phyloP scores from a whole-genome alignment of 192 early-diverging fungal species.

The Coemansia sp. region DNA sequence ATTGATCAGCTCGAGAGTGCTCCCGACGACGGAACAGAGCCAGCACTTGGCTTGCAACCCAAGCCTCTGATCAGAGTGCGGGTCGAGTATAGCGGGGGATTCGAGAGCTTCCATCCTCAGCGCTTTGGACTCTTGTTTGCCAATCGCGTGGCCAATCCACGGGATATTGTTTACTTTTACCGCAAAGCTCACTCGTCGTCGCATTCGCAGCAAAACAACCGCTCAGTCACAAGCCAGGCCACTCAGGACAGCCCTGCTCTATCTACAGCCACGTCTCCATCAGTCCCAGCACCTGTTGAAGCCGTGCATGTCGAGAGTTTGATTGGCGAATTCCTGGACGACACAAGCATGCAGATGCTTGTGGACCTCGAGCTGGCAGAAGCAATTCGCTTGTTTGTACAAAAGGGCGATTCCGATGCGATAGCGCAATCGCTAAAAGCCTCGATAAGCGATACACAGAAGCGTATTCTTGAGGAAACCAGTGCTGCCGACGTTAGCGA shows the following conservation, averaged over 20 bases:
- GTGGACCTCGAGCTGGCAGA: constrained; percentile 75
- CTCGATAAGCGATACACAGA: constrained; percentile 28
- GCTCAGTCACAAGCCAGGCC: neutral
- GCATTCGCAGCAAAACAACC: neutral
- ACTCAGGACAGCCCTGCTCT: constrained; percentile 15
- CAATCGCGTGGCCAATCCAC: constrained; percentile 80
- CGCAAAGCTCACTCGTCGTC: constrained; percentile 46
- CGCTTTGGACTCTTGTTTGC: constrained; percentile 80
- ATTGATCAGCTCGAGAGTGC: constrained; percentile 29
- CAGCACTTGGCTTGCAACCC: constrained; percentile 53
- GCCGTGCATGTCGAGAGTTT: constrained; percentile 70
- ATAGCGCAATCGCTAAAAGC: constrained; percentile 62
- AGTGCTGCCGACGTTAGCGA: neutral
- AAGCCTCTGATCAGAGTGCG: constrained; percentile 71
- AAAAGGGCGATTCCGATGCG: constrained; percentile 83
- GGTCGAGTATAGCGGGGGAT: constrained; percentile 89
- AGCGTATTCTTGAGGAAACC: constrained; percentile 9
- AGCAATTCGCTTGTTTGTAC: constrained; percentile 71
- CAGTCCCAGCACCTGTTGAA: constrained; percentile 64
- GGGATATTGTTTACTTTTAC: constrained; percentile 81
- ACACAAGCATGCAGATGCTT: constrained; percentile 64
- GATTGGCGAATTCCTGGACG: constrained; percentile 68
- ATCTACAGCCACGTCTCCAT: too few species aligned
- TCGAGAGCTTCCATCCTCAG: constrained; percentile 77
- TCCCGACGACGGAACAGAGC: constrained; percentile 12